Base-by-base conservation (phyloP, 225 moss, liverwort and hornwort species). In the Pleurozium schreberi region DNA sequence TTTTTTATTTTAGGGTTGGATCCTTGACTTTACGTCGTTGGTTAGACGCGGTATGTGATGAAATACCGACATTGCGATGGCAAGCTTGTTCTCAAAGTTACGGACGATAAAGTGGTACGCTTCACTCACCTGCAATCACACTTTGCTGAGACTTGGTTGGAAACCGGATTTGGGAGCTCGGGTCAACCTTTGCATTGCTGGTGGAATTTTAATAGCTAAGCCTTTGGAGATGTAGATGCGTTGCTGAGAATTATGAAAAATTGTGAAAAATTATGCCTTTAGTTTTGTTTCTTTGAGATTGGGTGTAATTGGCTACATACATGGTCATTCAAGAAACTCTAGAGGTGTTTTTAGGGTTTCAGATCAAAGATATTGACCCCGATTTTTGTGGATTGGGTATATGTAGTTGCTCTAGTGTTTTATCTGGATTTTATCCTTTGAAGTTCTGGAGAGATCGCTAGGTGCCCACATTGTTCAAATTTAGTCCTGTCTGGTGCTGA, bases 21-120 rank as follows among this genome's bases (percentile, higher is more conserved):
- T 85, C 87, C 93, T 95, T 95, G 88, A 92, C 89, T 62, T 61
- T 9, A 81, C 22, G 86, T 62, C 16, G 66, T 59, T 86, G 36
- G 34, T 63, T 67, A 93, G 93, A 95, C 96, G 66, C 93, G 98
- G 80, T 98, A 96, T 90, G 96, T 96, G 64, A 96, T 98, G 98
- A 96, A 98, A 92, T 96, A 96, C 87, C 91, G 96, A 85, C 96
- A 96, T 92, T 96, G 96, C 85, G 98, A 96, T 92, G 98, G 98
- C 45, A 95, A 98, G 86, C 90, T 98, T 80, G 96, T 98, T 53
- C 97, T 98, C 78, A 98, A 98, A 92, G 97, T 98, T 64, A 98
- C 97, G 36, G 96, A 98, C 86, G 92, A 98, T 92, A 95, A 96
- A 63, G 89, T 93, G 94, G 95, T 96, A 93, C 62, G 73, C 78